Evolutionary conservation across 805 yeast species (phyloP), one percentile per base, ranked within the genome.

Genomic region (Starmerella geochares): DNA sequence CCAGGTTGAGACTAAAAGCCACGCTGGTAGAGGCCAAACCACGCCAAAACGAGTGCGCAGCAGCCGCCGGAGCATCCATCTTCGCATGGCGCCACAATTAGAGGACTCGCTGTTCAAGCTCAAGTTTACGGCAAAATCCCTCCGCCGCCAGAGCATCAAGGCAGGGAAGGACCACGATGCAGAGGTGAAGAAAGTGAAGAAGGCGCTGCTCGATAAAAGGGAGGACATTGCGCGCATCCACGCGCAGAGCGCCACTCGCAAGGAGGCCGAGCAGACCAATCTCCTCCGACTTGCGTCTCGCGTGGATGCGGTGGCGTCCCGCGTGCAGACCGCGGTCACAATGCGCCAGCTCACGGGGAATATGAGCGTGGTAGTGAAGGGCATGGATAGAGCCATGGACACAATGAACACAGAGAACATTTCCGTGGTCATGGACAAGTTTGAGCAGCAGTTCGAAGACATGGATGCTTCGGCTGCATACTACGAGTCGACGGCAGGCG

Each of bases 291-390:
- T 92, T 51, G 83, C 96, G 0, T 85, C 95, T 0, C 70, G 96
- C 51, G 85, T 92, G 19, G 99, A 92, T 67, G 90, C 97, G 0
- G 98, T 92, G 21, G 94, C 97, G 0, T 82, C 94, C 3, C 70
- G 98, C 52, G 95, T 92, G 2, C 96, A 90, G 60, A 92, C 99
- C 0, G 98, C 98, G 0, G 96, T 92, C 6, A 90, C 97, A 0
- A 92, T 92, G 99, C 76, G 95, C 57, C 79, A 85, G 45, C 96
- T 92, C 10, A 86, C 95, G 0, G 87, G 88, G 1, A 88, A 87
- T 59, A 92, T 92, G 97, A 78, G 92, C 8, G 80, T 77, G 44
- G 97, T 90, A 11, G 92, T 94, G 51, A 79, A 75, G 62, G 96
- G 96, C 9, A 90, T 92, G 97, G 98, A 92, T 66, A 80, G 78